Percentiles rank a stretch among this genome's conserved stretches.
Evolutionary conservation across 495 filamentous ascomycete species (phyloP).

Genomic region (Thermochaetoides thermophila): DNA sequence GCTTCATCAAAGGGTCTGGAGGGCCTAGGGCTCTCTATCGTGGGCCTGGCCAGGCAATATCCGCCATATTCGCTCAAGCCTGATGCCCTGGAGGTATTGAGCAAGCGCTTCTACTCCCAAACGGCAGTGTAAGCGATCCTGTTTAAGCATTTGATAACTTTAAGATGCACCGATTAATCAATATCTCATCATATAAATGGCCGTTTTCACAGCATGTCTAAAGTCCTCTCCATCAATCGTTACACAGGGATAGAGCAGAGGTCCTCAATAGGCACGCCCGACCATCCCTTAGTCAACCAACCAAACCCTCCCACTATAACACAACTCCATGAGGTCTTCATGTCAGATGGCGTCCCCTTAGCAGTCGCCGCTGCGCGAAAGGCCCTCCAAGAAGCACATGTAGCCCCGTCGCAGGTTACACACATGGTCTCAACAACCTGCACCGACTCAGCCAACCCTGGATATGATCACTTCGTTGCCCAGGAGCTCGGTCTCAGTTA

Average conservation of each 20-base stretch:
- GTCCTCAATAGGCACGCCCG: conserved; percentile 40
- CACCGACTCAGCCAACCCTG: conserved; percentile 53
- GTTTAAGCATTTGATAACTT: not conserved
- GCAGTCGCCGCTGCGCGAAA: conserved; percentile 42
- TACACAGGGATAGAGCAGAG: conserved; percentile 49
- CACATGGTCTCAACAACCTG: conserved; percentile 53
- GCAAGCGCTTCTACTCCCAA: conserved; percentile 33
- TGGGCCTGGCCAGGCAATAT: conserved; percentile 35
- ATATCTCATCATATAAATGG: too few relatives aligned
- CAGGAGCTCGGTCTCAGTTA: conserved; percentile 35
- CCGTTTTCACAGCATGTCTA: conserved; percentile 35
- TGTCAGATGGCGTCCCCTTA: conserved; percentile 42
- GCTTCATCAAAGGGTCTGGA: conserved; percentile 10
- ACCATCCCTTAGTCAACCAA: conserved; percentile 42
- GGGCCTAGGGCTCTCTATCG: conserved; percentile 35
- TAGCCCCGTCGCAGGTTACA: conserved; percentile 38
- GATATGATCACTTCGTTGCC: conserved; percentile 49
- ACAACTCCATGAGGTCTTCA: conserved; percentile 39
- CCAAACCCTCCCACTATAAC: conserved; percentile 37
- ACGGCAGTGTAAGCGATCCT: conserved; percentile 28
- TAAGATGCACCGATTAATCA: too few relatives aligned
- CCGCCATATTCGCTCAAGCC: conserved; percentile 31
- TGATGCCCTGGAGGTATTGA: conserved; percentile 25
- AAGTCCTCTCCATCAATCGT: conserved; percentile 46
- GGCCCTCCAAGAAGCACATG: conserved; percentile 40